Evolutionary conservation across 768 basidiomycete genomes (phyloP).

Genomic region (Cyclocybe cylindracea): DNA sequence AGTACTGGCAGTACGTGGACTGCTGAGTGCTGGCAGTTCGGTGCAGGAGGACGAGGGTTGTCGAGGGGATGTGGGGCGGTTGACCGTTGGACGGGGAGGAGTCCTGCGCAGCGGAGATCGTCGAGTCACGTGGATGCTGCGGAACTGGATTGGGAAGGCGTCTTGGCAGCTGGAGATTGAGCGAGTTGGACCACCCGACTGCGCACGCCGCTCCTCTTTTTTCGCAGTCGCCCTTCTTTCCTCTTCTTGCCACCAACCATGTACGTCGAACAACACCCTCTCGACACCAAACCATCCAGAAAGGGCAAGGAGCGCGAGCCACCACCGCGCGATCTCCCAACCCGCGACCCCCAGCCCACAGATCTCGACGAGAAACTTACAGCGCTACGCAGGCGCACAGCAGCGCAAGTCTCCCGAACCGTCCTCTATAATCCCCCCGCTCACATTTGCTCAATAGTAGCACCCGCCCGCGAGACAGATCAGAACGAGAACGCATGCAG

Average conservation of each 20-base stretch:
- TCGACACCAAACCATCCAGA: constrained; percentile 27
- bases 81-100: no score
- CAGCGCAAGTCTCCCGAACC: constrained; percentile 10
- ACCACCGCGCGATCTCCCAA: constrained; percentile 16
- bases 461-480: constrained; percentile 45
- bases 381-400: constrained; percentile 49
- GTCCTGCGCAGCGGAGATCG: background rate
- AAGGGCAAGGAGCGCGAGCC: constrained; percentile 46
- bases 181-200: constrained; percentile 7
- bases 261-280: constrained; percentile 17
- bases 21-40: no score
- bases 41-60: no score
- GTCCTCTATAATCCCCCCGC: background rate
- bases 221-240: constrained; percentile 16
- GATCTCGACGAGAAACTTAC: constrained; percentile 61
- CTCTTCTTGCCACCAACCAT: constrained; percentile 23
- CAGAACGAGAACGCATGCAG: constrained; percentile 40
- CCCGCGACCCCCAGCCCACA: constrained; percentile 39
- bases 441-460: constrained; percentile 32
- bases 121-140: constrained; percentile 14
- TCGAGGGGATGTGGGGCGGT: no score
- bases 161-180: constrained; percentile 1
- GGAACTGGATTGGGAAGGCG: constrained; percentile 11
- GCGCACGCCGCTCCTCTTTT: constrained; percentile 25
- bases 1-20: no score